These are phyloP conservation scores for Cubamyces sp. DNA, from an alignment of 768 basidiomycete genomes.

Conservation along the genomic window DNA sequence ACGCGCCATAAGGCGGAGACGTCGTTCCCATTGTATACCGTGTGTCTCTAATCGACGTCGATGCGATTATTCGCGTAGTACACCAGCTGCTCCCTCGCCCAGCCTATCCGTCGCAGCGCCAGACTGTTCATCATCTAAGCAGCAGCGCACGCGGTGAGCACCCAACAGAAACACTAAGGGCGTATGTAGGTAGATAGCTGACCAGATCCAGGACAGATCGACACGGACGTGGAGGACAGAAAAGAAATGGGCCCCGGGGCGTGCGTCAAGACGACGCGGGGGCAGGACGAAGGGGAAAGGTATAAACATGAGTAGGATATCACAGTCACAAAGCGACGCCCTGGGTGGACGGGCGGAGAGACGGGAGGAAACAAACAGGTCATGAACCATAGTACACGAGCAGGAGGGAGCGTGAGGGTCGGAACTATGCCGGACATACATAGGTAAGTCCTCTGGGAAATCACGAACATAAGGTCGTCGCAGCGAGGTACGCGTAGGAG, in stretches of 20 bases:
- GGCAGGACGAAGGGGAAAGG: not conserved
- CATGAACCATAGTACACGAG: conserved; percentile 2
- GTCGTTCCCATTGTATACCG: not conserved
- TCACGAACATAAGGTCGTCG: not conserved
- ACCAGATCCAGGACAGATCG: not conserved
- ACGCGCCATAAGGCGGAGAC: not conserved
- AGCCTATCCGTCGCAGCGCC: no score
- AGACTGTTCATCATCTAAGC: not conserved
- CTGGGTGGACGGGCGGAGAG: not conserved
- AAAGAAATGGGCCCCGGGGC: not conserved
- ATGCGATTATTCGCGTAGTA: not conserved
- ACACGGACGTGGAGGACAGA: not conserved
- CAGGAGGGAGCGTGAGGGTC: not conserved
- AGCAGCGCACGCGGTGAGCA: not conserved
- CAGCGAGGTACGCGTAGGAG: not conserved
- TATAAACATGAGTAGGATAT: conserved; percentile 9
- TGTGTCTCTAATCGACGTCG: not conserved
- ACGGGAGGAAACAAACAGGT: not conserved
- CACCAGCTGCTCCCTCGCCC: no score
- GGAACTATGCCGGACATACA: not conserved
- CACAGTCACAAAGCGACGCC: not conserved
- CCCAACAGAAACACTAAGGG: not conserved
- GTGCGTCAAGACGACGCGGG: not conserved
- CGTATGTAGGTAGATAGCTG: not conserved
- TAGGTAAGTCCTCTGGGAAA: no score